Evolutionary conservation across 305 asterid genomes (phyloP).

Genomic region (Fraxinus latifolia): DNA sequence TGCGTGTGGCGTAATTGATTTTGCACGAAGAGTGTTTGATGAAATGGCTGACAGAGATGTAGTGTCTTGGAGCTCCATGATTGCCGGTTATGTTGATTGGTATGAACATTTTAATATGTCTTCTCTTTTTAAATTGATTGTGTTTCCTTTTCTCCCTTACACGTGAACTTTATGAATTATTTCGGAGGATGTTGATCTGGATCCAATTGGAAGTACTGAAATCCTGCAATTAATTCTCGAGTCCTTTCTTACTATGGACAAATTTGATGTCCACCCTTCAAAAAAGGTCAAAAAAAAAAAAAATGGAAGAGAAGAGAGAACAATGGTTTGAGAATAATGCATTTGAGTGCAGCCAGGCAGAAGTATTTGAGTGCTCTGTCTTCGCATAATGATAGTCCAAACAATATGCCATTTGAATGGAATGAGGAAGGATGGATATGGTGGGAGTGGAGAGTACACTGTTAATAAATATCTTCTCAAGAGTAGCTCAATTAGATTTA

Average conservation of each 20-base stretch:
- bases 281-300: no score
- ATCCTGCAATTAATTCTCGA: background rate
- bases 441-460: background rate
- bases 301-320: background rate
- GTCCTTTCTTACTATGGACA: background rate
- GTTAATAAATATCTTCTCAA: no score
- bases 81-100: conserved; percentile 67
- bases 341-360: background rate
- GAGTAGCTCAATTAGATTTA: background rate
- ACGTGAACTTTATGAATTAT: background rate
- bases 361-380: background rate
- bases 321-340: background rate
- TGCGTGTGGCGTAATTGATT: conserved; percentile 28
- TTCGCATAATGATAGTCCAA: background rate
- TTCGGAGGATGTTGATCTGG: background rate
- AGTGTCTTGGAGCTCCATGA: conserved; percentile 69
- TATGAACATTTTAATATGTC: conserved; percentile 15
- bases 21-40: conserved; percentile 48
- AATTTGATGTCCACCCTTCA: background rate
- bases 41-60: conserved; percentile 55
- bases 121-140: background rate
- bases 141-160: background rate
- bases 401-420: background rate
- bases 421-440: background rate
- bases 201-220: background rate